Evolutionary conservation across 177 flowering plant species (phyloP), one percentile per base, ranked within the genome.

Genomic region (Vitis hybrid): DNA sequence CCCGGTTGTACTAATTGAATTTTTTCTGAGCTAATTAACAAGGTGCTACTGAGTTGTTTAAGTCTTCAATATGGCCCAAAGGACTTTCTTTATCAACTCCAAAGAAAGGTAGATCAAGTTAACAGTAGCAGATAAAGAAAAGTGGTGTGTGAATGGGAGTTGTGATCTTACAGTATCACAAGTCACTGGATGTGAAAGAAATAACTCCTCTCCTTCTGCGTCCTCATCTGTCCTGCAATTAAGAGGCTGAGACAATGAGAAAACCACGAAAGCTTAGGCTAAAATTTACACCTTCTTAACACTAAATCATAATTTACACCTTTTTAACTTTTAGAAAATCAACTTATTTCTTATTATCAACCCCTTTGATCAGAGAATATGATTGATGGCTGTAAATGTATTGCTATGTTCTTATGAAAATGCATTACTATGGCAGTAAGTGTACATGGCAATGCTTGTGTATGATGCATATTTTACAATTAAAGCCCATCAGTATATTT

Each of bases 161-260:
- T 56, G 40, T 17, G 66, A 68, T 68, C 85, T 80, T 85, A 87
- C 90, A 68, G 66, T 62, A 12, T 78, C 73, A 56, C 26, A 60
- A 57, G 67, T 26, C 52, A 49, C 19, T 26, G 78, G 70, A 57
- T 78, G 71, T 19, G 71, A 64, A 77, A 75, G 82, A 80, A 87
- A 84, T 68, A 87, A 65, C 50, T 83, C 85, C 71, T 87, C 88
- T 13, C 85, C 83, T 82, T 80, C 81, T 55, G 86, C 81, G 64
- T 82, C 85, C 49, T 78, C 79, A 64, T 87, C 87, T 62, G 78
- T 73, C 82, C 91, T 87, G 87, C 69, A 79, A 65, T 4, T 61
- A 48, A 32, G 60, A 49, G 45, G 12, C 55, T 21, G n/a, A 48
- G 30, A 40, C 13, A 4, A 30, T 32, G 19, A 18, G 55, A 9